phyloP scores from a whole-genome alignment of 345 rosid genomes.

The Citrus trifoliata region DNA sequence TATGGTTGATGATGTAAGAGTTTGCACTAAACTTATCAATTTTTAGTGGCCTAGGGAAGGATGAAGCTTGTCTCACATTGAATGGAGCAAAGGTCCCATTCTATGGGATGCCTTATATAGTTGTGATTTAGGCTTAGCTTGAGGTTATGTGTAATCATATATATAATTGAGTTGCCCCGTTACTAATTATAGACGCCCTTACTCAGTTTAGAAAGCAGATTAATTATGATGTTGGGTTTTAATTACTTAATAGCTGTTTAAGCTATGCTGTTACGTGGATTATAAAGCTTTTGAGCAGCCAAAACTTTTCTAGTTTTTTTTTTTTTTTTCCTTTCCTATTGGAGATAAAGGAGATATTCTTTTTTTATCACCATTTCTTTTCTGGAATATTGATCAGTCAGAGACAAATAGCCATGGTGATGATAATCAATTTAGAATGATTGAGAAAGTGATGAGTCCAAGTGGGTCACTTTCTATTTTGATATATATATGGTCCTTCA shows the following conservation, averaged over 20 bases:
- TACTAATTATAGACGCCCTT: conserved; percentile 13
- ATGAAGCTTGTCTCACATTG: conserved; percentile 7
- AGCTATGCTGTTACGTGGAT: neutral
- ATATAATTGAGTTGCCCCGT: neutral
- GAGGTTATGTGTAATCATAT: neutral
- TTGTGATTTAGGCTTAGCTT: neutral
- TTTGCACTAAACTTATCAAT: neutral
- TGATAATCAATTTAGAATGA: conserved; percentile 15
- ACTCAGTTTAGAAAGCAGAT: conserved; percentile 15
- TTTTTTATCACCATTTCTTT: neutral
- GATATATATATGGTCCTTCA: neutral
- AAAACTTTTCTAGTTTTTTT: neutral
- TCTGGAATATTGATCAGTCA: conserved; percentile 21
- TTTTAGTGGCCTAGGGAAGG: neutral
- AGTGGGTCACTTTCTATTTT: conserved; percentile 22
- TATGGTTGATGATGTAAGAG: neutral
- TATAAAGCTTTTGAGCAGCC: neutral
- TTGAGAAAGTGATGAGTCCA: conserved; percentile 7
- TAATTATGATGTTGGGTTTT: neutral
- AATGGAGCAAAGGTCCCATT: conserved; percentile 16
- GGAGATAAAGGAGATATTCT: neutral
- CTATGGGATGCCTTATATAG: conserved; percentile 12
- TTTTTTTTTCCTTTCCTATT: no score
- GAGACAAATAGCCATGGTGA: conserved; percentile 7
- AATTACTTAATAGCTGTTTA: neutral